Evolutionary conservation across 2,329 filamentous ascomycete genomes (phyloP).

Genomic region (Capronia coronata): DNA sequence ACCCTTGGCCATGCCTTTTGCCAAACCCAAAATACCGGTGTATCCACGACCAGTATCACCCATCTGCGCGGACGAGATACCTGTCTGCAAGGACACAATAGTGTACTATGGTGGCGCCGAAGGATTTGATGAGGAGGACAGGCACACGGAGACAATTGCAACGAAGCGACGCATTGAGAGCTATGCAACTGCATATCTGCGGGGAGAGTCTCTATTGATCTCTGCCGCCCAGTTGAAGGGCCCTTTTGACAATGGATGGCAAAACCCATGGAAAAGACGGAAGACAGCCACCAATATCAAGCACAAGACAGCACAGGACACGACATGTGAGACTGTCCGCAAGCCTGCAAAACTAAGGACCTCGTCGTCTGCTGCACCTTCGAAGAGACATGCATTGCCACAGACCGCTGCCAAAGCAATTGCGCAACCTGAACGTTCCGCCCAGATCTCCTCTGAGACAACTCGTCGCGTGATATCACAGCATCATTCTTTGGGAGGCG

Average conservation of each 20-base stretch:
- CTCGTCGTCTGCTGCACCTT: no score
- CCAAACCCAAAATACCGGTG: constrained; percentile 14
- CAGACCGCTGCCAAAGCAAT: background rate
- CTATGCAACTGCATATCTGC: constrained; percentile 37
- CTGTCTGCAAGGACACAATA: constrained; percentile 20
- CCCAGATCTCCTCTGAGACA: background rate
- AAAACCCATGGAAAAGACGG: constrained; percentile 39
- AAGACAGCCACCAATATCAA: constrained; percentile 26
- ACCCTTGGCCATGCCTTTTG: constrained; percentile 9
- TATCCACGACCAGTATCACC: constrained; percentile 26
- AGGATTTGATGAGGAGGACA: constrained; percentile 4
- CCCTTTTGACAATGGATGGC: constrained; percentile 41
- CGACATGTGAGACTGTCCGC: background rate
- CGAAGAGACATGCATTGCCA: background rate
- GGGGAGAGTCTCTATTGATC: constrained; percentile 41
- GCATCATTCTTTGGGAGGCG: background rate
- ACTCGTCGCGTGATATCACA: background rate
- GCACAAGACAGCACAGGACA: background rate
- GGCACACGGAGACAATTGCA: constrained; percentile 27
- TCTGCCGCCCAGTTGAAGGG: constrained; percentile 41
- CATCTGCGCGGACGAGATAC: constrained; percentile 20
- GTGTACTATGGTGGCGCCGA: constrained; percentile 16
- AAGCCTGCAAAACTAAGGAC: background rate
- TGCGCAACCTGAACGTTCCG: background rate
- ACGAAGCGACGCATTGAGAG: constrained; percentile 41